Evolutionary conservation across 1,284 basidiomycete species (phyloP), one percentile per base, ranked within the genome.

Genomic region (Coniophora puteana): DNA sequence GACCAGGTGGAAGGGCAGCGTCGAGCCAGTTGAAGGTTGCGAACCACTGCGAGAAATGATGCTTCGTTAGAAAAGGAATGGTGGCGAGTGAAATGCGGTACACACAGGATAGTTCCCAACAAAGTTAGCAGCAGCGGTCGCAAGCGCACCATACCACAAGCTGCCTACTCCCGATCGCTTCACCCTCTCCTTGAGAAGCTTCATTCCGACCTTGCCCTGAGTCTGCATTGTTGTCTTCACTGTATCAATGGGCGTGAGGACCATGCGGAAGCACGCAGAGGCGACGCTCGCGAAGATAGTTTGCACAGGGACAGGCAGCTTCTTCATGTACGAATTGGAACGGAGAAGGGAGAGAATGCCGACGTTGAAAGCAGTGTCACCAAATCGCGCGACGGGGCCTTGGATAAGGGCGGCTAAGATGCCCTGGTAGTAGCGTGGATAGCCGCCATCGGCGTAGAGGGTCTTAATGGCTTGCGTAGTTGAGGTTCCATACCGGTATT

Each of bases 191-290:
- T 67, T 73, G 28, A 94, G 65, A 36, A 94, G 76, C 22, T 58
- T 57, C 43, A 83, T 64, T 0, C 89, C 92, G 0, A 65, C 62
- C 45, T 72, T 78, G 5, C 92, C 92, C 57, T 93, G 83, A 0
- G 92, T 89, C 65, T 95, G 92, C 67, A 94, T 68, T 1, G 90
- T 94, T 6, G 92, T 95, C 74, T 95, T 94, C 48, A 93, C 59
- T 1, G 92, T 93, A 62, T 95, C 92, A 38, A 94, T 76, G 0
- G 92, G 92, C 0, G 89, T 93, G 30, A 94, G 65, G 12, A 85
- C 67, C 78, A 94, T 93, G 29, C 89, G 68, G 61, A 93, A 92
- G 8, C 68, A 68, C 0, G 91, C 89, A 0, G 89, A 84, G 0
- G 80, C 76, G 24, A 82, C 36, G 5, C 77, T 78, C 1, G 83